Evolutionary conservation across 371 early-diverging fungal species (phyloP).

Genomic region (Circinella umbellata): DNA sequence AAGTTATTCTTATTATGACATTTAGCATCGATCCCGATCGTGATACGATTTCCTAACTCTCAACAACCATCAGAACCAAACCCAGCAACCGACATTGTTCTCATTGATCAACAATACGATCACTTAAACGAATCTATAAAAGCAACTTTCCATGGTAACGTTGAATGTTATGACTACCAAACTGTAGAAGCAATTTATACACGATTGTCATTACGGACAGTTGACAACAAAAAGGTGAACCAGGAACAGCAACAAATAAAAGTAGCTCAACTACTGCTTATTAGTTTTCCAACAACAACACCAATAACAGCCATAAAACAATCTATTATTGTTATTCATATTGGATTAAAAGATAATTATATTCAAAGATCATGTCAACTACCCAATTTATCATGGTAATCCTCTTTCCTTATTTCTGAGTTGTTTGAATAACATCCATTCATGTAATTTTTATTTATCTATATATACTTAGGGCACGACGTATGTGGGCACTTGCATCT

Average conservation of each 20-base stretch:
- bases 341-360: constrained; percentile 8
- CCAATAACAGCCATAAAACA: not conserved
- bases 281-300: not conserved
- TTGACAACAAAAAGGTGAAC: not conserved
- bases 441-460: not conserved
- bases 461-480: constrained; percentile 24
- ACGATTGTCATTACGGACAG: not conserved
- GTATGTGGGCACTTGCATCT: constrained; percentile 37
- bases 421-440: too few species aligned
- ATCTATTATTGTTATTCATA: constrained; percentile 4
- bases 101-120: too few species aligned
- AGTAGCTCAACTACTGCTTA: not conserved
- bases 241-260: not conserved
- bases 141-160: not conserved
- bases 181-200: constrained; percentile 11
- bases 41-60: constrained; percentile 8
- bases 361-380: constrained; percentile 10
- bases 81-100: not conserved
- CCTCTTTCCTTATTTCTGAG: too few species aligned
- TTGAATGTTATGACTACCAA: constrained; percentile 15
- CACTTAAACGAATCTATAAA: not conserved
- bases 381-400: constrained; percentile 16
- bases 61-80: constrained; percentile 2
- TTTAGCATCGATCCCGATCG: constrained; percentile 6
- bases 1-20: not conserved